phyloP scores from a whole-genome alignment of 176 grass and related monocot genomes.

The Saccharum spontaneum region DNA sequence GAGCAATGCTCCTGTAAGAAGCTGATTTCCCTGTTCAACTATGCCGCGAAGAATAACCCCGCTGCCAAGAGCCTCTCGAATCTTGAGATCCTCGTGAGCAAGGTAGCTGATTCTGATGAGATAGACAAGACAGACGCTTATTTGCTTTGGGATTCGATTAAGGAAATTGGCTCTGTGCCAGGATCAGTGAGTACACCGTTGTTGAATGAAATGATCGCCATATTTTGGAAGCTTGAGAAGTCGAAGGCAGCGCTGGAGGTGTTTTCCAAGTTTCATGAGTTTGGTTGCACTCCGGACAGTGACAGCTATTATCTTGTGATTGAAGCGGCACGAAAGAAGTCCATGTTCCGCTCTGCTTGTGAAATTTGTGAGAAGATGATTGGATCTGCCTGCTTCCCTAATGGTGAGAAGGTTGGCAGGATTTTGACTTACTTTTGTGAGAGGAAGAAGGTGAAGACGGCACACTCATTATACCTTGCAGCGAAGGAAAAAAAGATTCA shows the following conservation, averaged over 20 bases:
- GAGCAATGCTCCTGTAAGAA: conserved; percentile 53
- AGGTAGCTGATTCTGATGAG: conserved; percentile 43
- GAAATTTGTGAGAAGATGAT: conserved; percentile 80
- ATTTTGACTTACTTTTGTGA: conserved; percentile 61
- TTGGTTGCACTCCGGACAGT: conserved; percentile 55
- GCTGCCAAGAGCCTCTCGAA: conserved; percentile 49
- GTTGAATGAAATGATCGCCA: conserved; percentile 67
- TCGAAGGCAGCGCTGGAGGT: conserved; percentile 69
- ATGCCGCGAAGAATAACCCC: conserved; percentile 50
- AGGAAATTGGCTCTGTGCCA: conserved; percentile 64
- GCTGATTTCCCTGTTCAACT: conserved; percentile 59
- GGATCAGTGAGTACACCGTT: conserved; percentile 48
- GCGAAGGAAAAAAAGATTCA: conserved; percentile 68
- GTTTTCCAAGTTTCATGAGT: conserved; percentile 74
- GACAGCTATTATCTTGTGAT: conserved; percentile 80
- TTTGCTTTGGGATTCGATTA: conserved; percentile 84
- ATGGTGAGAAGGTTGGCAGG: conserved; percentile 55
- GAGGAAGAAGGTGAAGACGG: conserved; percentile 63
- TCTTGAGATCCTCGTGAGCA: conserved; percentile 51
- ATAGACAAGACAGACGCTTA: conserved; percentile 63
- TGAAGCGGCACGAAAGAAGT: conserved; percentile 66
- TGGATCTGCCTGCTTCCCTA: conserved; percentile 70
- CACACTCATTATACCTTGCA: conserved; percentile 61
- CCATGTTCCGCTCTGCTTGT: conserved; percentile 58
- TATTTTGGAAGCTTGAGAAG: conserved; percentile 78